phyloP scores from a whole-genome alignment of 176 grass and related monocot genomes.

The Rhynchospora tenuis region DNA sequence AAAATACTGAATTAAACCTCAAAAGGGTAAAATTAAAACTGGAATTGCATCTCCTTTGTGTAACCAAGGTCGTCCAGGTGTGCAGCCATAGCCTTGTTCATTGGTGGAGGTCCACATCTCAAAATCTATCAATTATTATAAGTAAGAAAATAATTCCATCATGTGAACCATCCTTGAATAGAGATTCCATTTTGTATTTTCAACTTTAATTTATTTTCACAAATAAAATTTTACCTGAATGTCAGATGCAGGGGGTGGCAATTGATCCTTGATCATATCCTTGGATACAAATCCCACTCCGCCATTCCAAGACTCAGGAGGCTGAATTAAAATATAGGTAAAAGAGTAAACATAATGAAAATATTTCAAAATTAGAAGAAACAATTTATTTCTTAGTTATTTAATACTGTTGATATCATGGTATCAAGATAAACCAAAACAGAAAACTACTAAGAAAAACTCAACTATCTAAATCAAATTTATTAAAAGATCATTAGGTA shows the following conservation, averaged over 20 bases:
- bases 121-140: slow-evolving; percentile 45
- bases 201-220: not conserved
- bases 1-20: not conserved
- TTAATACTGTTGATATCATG: not conserved
- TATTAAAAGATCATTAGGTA: slow-evolving; percentile 14
- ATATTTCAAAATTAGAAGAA: not conserved
- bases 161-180: not conserved
- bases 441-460: not conserved
- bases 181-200: not conserved
- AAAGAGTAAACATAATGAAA: slow-evolving; percentile 6
- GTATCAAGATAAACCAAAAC: not conserved
- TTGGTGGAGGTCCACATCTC: slow-evolving; percentile 92
- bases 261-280: slow-evolving; percentile 81
- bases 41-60: slow-evolving; percentile 96
- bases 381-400: not conserved
- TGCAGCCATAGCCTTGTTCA: slow-evolving; percentile 94
- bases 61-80: slow-evolving; percentile 78
- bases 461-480: not conserved
- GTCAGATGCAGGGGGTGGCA: slow-evolving; percentile 56
- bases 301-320: slow-evolving; percentile 76
- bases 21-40: slow-evolving; percentile 44
- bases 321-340: slow-evolving; percentile 35
- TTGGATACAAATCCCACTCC: slow-evolving; percentile 92
- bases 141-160: slow-evolving; percentile 13
- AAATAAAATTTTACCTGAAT: slow-evolving; percentile 56